Percentiles rank a stretch among this genome's conserved stretches.
phyloP scores from a whole-genome alignment of 495 filamentous ascomycete genomes.

The Lepidopterella palustris region DNA sequence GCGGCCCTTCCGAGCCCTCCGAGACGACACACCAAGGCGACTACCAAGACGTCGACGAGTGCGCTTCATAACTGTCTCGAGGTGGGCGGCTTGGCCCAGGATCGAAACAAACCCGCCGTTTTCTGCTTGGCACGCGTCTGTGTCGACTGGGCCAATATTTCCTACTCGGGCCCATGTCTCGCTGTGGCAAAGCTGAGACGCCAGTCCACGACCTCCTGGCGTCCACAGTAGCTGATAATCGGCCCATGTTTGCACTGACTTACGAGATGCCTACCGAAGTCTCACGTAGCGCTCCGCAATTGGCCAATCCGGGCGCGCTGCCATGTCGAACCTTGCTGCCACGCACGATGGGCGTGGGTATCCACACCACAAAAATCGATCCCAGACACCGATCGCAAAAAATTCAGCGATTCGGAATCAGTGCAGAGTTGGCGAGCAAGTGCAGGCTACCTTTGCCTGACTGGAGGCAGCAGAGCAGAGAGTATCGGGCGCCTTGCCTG shows the following conservation, averaged over 20 bases:
- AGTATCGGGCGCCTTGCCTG: no score
- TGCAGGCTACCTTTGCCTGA: no score
- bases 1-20: background rate
- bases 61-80: background rate
- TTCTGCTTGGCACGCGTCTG: background rate
- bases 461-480: no score
- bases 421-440: no score
- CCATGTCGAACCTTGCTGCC: background rate
- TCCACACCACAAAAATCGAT: no score
- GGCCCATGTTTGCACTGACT: background rate
- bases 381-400: no score
- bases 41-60: background rate
- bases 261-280: background rate
- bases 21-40: background rate
- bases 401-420: no score
- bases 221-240: background rate
- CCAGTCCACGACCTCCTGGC: slow-evolving; percentile 3
- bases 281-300: background rate
- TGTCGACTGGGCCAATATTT: background rate
- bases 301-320: background rate
- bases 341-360: background rate
- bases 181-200: slow-evolving; percentile 19
- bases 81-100: background rate
- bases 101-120: background rate
- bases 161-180: slow-evolving; percentile 18